phyloP scores from a whole-genome alignment of 2,329 filamentous ascomycete genomes.

The Immersiporthe knoxdaviesiana region DNA sequence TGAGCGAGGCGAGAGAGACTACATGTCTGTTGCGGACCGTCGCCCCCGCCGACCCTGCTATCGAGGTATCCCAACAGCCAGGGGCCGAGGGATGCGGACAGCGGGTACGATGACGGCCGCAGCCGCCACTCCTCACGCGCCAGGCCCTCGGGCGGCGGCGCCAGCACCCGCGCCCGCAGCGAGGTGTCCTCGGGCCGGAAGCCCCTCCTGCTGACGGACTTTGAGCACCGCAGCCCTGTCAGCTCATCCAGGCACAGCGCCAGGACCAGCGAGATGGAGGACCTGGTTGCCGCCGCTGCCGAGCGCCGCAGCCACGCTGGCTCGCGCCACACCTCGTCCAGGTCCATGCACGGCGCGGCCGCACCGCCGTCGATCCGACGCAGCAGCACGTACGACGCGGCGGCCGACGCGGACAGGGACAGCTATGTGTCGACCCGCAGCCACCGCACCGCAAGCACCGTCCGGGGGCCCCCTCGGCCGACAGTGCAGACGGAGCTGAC shows the following conservation, averaged over 20 bases:
- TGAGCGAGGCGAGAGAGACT: constrained; percentile 44
- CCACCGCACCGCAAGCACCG: constrained; percentile 42
- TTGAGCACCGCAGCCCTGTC: constrained; percentile 47
- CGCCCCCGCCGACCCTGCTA: constrained; percentile 37
- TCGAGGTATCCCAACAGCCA: constrained; percentile 40
- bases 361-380: constrained; percentile 29
- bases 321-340: constrained; percentile 31
- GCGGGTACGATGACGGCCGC: constrained; percentile 45
- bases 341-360: constrained; percentile 11
- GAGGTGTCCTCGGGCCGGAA: constrained; percentile 42
- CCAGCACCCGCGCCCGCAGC: constrained; percentile 46
- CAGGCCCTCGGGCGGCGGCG: constrained; percentile 35
- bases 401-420: constrained; percentile 39
- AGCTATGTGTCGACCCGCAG: constrained; percentile 51
- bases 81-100: constrained; percentile 40
- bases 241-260: constrained; percentile 38
- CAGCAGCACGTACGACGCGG: constrained; percentile 36
- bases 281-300: constrained; percentile 1
- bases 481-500: constrained; percentile 29
- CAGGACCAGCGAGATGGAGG: constrained; percentile 33
- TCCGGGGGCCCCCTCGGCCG: constrained; percentile 35
- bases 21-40: constrained; percentile 37
- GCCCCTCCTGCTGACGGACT: constrained; percentile 46
- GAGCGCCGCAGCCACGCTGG: constrained; percentile 29
- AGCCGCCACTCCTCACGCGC: constrained; percentile 47